phyloP scores from a whole-genome alignment of 2,329 filamentous ascomycete species.

The Dactylellina leptospora region DNA sequence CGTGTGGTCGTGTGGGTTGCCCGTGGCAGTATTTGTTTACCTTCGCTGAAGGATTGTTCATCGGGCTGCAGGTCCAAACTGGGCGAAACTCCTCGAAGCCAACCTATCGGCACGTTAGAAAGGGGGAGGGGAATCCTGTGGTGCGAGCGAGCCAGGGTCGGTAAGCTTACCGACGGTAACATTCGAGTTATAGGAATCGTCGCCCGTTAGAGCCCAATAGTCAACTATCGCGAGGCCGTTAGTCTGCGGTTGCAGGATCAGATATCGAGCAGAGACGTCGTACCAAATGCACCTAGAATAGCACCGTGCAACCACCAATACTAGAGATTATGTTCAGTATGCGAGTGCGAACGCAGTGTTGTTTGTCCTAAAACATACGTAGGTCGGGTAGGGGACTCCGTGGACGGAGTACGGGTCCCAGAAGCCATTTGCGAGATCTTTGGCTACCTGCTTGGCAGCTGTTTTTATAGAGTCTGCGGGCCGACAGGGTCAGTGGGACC shows the following conservation, averaged over 20 bases:
- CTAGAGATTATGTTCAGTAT: constrained; percentile 12
- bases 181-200: constrained; percentile 74
- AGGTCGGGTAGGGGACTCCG: constrained; percentile 34
- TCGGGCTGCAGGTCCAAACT: constrained; percentile 55
- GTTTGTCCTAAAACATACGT: constrained; percentile 10
- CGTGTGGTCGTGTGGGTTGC: background rate
- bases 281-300: constrained; percentile 36
- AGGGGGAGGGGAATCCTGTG: background rate
- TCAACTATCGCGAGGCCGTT: constrained; percentile 65
- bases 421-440: constrained; percentile 35
- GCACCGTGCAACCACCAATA: constrained; percentile 49
- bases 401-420: constrained; percentile 36
- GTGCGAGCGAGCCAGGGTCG: background rate
- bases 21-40: constrained; percentile 11
- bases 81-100: constrained; percentile 68
- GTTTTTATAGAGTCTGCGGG: constrained; percentile 37
- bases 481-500: background rate
- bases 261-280: background rate
- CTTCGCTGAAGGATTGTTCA: constrained; percentile 36
- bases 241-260: background rate
- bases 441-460: constrained; percentile 39
- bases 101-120: constrained; percentile 72
- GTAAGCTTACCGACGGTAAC: constrained; percentile 71
- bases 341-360: background rate
- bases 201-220: constrained; percentile 85